phyloP scores from a whole-genome alignment of 1,284 basidiomycete species.

The Ustilago shanxiensis region DNA sequence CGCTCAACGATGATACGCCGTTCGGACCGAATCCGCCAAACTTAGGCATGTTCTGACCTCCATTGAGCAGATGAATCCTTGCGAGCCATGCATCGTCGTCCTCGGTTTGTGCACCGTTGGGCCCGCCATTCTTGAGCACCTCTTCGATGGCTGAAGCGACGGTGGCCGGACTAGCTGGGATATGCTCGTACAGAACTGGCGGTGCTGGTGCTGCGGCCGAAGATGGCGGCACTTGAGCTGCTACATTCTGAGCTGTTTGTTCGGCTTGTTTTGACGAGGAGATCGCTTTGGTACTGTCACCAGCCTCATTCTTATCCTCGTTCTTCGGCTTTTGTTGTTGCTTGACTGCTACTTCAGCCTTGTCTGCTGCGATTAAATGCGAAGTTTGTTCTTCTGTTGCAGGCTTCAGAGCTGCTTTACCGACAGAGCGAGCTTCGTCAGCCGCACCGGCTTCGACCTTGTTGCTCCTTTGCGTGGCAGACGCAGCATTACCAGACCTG shows the following conservation, averaged over 20 bases:
- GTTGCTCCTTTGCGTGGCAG: not conserved
- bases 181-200: conserved; percentile 21
- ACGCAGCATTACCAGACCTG: not conserved
- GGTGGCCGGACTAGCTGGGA: conserved; percentile 44
- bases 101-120: conserved; percentile 36
- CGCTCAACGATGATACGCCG: conserved; percentile 23
- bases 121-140: conserved; percentile 35
- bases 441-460: not conserved
- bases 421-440: not conserved
- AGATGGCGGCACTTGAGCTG: conserved; percentile 18
- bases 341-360: not conserved
- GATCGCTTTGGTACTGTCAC: not conserved
- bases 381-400: not conserved
- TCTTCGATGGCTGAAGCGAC: conserved; percentile 49
- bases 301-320: not conserved
- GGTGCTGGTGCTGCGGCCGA: conserved; percentile 2
- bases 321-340: not conserved
- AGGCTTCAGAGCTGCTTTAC: conserved; percentile 4
- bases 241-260: conserved; percentile 8
- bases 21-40: conserved; percentile 40
- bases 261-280: not conserved
- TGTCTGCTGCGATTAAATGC: not conserved
- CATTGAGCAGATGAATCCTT: conserved; percentile 64
- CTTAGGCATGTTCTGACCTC: conserved; percentile 58
- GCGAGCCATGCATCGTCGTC: conserved; percentile 63